A percentile compares a stretch with the other conserved stretches of the same genome.
Evolutionary conservation across 1,284 basidiomycete species (phyloP).

Genomic region (Fomitiporia mediterranea): DNA sequence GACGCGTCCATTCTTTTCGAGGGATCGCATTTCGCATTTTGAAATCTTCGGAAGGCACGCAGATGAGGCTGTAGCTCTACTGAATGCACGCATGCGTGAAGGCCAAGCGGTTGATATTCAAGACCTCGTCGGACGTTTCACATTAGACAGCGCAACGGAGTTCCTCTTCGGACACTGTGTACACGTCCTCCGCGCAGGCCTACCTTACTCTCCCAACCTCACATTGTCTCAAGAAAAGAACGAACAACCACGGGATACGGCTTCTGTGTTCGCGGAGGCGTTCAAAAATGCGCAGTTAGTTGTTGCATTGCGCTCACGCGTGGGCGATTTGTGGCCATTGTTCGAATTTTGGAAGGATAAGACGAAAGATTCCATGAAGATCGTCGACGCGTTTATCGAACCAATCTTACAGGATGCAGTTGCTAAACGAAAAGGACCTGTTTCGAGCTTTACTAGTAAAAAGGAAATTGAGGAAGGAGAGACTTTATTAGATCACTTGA

Average conservation of each 20-base stretch:
- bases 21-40: constrained; percentile 26
- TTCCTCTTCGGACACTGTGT: constrained; percentile 36
- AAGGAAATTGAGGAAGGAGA: constrained; percentile 34
- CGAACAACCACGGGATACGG: constrained; percentile 24
- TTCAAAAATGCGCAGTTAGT: constrained; percentile 34
- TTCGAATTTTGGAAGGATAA: constrained; percentile 43
- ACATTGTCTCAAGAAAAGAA: background rate
- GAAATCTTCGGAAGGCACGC: constrained; percentile 28
- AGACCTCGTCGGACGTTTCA: constrained; percentile 34
- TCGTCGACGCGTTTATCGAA: constrained; percentile 46
- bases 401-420: constrained; percentile 47
- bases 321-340: constrained; percentile 44
- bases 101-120: constrained; percentile 47
- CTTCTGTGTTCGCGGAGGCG: constrained; percentile 6
- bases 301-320: constrained; percentile 36
- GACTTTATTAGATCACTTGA: constrained; percentile 47
- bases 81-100: constrained; percentile 35
- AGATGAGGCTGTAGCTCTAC: constrained; percentile 26
- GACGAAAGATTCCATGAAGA: constrained; percentile 39
- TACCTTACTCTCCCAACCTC: constrained; percentile 30
- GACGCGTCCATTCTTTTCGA: constrained; percentile 28
- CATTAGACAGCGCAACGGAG: constrained; percentile 36
- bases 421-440: constrained; percentile 28
- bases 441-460: constrained; percentile 19
- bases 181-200: constrained; percentile 29